A percentile compares a stretch with the other conserved stretches of the same genome.
Evolutionary conservation across 2,329 filamentous ascomycete genomes (phyloP).

Genomic region (Aspergillus viridinutans): DNA sequence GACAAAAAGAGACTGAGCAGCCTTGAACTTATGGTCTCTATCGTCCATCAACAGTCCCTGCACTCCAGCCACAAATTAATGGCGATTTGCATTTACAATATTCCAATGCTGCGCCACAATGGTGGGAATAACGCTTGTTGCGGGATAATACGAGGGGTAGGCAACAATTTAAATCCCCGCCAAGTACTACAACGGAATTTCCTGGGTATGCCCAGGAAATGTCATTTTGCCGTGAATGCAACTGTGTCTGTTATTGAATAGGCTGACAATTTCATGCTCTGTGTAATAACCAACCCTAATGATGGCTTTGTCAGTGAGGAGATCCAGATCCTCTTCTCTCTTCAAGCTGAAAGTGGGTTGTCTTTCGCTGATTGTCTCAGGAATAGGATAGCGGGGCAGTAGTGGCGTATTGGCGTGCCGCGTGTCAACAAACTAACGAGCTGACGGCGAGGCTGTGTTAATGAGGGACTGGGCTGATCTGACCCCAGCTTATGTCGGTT

Average conservation of each 20-base stretch:
- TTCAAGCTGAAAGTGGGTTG: neutral
- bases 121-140: neutral
- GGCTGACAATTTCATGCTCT: neutral
- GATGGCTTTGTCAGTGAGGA: neutral
- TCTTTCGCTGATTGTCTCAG: neutral
- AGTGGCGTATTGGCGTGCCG: neutral
- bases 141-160: neutral
- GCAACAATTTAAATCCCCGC: neutral
- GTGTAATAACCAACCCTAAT: neutral
- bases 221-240: neutral
- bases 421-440: neutral
- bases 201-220: neutral
- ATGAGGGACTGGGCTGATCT: neutral
- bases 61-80: neutral
- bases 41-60: no score
- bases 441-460: neutral
- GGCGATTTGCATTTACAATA: neutral
- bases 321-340: neutral
- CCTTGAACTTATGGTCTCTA: no score
- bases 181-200: neutral
- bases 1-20: no score
- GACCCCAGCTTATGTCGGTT: neutral
- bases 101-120: neutral
- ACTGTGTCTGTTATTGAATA: neutral
- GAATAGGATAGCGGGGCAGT: neutral